Percentiles rank a stretch among this genome's conserved stretches.
Conservation (phyloP, 495 filamentous ascomycete genomes). For the Xylaria curta region DNA sequence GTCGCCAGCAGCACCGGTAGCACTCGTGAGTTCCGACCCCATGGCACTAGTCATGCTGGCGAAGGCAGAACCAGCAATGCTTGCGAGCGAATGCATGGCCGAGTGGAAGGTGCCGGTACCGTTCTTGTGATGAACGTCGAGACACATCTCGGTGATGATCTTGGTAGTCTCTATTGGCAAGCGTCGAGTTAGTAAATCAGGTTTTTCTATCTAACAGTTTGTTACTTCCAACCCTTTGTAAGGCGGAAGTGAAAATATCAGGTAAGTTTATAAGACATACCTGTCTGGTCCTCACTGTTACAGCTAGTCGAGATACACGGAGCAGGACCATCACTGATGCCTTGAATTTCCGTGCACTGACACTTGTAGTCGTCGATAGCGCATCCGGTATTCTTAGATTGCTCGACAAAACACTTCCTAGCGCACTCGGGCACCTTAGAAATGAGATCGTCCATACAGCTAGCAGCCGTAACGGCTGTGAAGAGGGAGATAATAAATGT, state of each 20-base stretch:
- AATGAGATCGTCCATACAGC: slow-evolving; percentile 31
- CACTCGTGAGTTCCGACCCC: slow-evolving; percentile 3
- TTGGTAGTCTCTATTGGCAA: slow-evolving; percentile 31
- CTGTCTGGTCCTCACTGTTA: slow-evolving; percentile 29
- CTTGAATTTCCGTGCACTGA: slow-evolving; percentile 35
- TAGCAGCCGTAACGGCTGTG: slow-evolving; percentile 28
- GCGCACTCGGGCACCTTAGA: slow-evolving; percentile 38
- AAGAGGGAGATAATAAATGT: slow-evolving; percentile 31
- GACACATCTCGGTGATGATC: slow-evolving; percentile 30
- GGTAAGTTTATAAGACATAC: slow-evolving; percentile 31
- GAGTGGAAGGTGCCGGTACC: slow-evolving; percentile 28
- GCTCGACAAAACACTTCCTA: slow-evolving; percentile 34
- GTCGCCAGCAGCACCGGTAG: slow-evolving; percentile 8
- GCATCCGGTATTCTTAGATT: slow-evolving; percentile 34
- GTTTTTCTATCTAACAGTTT: no score
- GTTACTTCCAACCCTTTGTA: no score
- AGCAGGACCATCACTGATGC: slow-evolving; percentile 26
- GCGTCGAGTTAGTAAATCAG: slow-evolving; percentile 39
- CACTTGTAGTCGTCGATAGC: slow-evolving; percentile 34
- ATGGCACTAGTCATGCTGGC: neutral
- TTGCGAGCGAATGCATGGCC: slow-evolving; percentile 14
- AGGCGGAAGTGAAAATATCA: no score
- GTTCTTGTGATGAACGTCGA: slow-evolving; percentile 8
- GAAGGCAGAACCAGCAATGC: slow-evolving; percentile 28
- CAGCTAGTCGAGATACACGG: slow-evolving; percentile 34